Evolutionary conservation across 805 yeast genomes (phyloP), one percentile per base, ranked within the genome.

Genomic region (Candida chilensis): DNA sequence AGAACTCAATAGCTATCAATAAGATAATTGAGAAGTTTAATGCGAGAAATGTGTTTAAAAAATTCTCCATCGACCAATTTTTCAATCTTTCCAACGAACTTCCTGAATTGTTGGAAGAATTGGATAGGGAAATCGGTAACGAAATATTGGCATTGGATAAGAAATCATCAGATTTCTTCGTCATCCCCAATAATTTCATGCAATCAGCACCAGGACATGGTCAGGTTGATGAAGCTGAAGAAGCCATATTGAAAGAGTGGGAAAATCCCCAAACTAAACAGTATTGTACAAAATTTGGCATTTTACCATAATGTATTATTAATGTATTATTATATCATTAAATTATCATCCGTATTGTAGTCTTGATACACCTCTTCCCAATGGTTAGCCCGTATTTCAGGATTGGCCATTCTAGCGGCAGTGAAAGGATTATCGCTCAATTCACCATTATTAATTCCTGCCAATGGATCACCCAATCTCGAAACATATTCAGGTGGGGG

Each of bases 211-310:
- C 60, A 8, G 36, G 45, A n/a, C 21, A 29, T 5, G 36, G 28
- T 5, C 13, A 19, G 3, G 37, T 38, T 24, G 33, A 32, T n/a
- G 34, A 35, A 7, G 37, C 27, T 16, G 33, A 32, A 8, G 31
- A 27, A n/a, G 35, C 32, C 4, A 42, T 44, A 4, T 37, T 59
- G 27, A 32, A 50, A 32, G 52, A 52, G 32, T 60, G 60, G 57
- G 45, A 37, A 1, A 64, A 57, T 33, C 39, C 44, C 25, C 71
- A 64, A 39, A 60, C 71, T 1, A 20, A 17, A 5, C 45, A 43
- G 8, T 63, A 54, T 30, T 52, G 64, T 28, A 32, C 37, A 17
- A 44, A 30, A 17, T 36, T 35, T 19, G 38, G 32, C 6, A 31
- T 34, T 18, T 19, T 20, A 10, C 27, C n/a, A n/a, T n/a, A n/a